Base-by-base conservation (phyloP, 2,329 filamentous ascomycete species). In the Dactylonectria macrodidyma region DNA sequence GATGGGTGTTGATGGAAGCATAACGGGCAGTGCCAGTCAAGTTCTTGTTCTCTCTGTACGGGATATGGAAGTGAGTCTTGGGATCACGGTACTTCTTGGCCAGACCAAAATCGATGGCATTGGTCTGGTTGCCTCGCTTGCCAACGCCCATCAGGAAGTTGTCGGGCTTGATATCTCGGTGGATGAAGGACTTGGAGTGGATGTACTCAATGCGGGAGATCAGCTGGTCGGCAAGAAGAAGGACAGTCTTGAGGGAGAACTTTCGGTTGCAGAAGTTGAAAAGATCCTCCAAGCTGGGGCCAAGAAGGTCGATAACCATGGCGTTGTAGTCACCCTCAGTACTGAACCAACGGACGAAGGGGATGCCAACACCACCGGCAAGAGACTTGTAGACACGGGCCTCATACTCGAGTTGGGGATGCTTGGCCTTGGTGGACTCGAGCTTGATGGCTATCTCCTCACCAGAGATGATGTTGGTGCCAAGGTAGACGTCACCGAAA, bases 211-310 rank as follows among this genome's bases (percentile, higher is more conserved):
- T 98, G 78, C 96, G 95, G 73, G 95, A 98, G 82, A 99, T 98
- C 83, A 98, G 92, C 86, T 99, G 96, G 78, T 99, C 96, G 80
- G 96, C 96, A 58, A 99, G 90, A 30, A 99, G 90, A 51, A 99
- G 89, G 30, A 98, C 96, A 1, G 96, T 99, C 92, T 99, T 99
- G 75, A 99, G 86, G 11, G 95, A 98, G 87, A 98, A 99, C 83
- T 98, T 98, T 83, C 96, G 93, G 91, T 98, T 98, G 91, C 96
- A 99, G 84, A 98, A 98, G 90, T 99, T 98, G 93, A 99, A 99
- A 38, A 99, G 89, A 81, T 99, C 96, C 85, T 99, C 96, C 83
- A 99, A 86, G 79, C 93, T 96, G 74, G 96, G 96, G 46, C 96
- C 96, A 65, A 99, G 93, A 33, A 99, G 91, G 80, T 99, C 96